These are phyloP conservation scores for Gymnopilus dilepis DNA, from an alignment of 768 basidiomycete species.

Conservation along the genomic window DNA sequence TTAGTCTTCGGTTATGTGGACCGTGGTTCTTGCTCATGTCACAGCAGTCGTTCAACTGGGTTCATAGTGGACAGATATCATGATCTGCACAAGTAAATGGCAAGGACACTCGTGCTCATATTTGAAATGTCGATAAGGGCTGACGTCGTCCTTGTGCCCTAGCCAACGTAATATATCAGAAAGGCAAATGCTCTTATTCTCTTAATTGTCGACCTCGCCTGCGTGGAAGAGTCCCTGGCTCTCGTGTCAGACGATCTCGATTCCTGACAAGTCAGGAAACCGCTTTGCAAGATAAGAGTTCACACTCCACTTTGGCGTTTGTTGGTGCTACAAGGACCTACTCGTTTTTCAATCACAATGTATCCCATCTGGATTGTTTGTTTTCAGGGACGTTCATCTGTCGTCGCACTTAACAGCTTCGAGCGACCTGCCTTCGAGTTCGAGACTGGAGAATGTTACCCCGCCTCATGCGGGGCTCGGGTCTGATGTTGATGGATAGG, in stretches of 20 bases:
- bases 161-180: neutral
- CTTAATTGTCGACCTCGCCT: neutral
- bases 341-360: conserved; percentile 7
- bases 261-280: neutral
- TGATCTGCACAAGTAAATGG: neutral
- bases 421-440: neutral
- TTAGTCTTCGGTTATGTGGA: neutral
- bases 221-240: neutral
- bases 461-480: neutral
- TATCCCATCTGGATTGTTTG: conserved; percentile 3
- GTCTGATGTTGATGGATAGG: neutral
- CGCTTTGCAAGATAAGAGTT: neutral
- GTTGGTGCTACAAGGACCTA: conserved; percentile 3
- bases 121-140: neutral
- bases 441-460: neutral
- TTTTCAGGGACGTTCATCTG: conserved; percentile 4
- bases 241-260: neutral
- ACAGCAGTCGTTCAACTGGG: neutral
- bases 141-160: neutral
- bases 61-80: neutral
- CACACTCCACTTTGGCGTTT: conserved; percentile 8
- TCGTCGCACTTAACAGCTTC: neutral
- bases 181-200: conserved; percentile 2
- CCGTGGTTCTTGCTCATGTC: neutral
- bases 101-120: neutral